Conservation (phyloP, 2,329 filamentous ascomycete genomes). For the Xylaria sp. region DNA sequence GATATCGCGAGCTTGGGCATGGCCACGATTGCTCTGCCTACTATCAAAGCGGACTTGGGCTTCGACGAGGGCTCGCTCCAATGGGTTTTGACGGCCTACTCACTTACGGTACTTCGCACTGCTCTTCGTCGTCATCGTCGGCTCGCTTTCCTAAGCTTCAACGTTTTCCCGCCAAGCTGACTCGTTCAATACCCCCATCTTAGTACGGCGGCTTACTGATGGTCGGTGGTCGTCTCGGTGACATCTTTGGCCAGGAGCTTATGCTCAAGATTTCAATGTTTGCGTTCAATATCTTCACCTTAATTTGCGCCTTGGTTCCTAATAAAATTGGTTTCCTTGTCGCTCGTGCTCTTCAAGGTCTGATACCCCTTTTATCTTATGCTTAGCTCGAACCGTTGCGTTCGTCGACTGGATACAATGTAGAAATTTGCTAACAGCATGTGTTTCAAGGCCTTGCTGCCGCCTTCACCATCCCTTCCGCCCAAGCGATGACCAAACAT, state of each 20-base stretch:
- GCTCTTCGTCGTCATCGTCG: neutral
- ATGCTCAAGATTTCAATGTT: conserved; percentile 14
- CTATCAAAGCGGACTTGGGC: conserved; percentile 8
- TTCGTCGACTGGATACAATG: too few species aligned
- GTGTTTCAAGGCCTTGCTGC: conserved; percentile 7
- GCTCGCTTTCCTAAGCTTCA: neutral
- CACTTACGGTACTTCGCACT: neutral
- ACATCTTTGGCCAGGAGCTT: conserved; percentile 10
- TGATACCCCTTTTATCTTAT: neutral
- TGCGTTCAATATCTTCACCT: conserved; percentile 4
- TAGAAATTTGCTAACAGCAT: neutral
- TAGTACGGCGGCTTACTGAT: conserved; percentile 19
- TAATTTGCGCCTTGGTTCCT: conserved; percentile 8
- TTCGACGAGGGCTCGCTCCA: conserved; percentile 10
- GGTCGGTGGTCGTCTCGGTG: conserved; percentile 17
- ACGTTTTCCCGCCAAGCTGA: neutral
- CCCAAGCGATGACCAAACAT: conserved; percentile 8
- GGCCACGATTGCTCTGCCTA: conserved; percentile 15
- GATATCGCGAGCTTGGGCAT: conserved; percentile 16
- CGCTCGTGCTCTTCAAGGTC: conserved; percentile 13
- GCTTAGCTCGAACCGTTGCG: neutral
- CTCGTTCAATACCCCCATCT: neutral
- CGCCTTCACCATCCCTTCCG: conserved; percentile 13
- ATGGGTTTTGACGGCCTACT: conserved; percentile 16
- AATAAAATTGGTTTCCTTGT: conserved; percentile 13